Conservation (phyloP, 1,139 yeast species). For the Lodderomyces jiufengensis region DNA sequence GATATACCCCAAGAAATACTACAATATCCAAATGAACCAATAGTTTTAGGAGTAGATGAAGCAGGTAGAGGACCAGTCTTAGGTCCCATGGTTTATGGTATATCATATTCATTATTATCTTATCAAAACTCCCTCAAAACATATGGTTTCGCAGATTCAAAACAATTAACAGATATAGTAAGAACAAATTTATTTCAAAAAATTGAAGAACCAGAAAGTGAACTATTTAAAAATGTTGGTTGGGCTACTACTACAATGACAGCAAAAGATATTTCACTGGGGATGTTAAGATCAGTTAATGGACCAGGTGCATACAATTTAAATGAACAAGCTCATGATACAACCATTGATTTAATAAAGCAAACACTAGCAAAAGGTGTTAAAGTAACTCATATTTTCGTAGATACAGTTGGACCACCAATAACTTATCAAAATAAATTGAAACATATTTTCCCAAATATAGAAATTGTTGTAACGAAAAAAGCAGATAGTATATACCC, state of each 20-base stretch:
- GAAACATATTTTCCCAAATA: slow-evolving; percentile 60
- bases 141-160: slow-evolving; percentile 90
- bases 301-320: slow-evolving; percentile 67
- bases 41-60: slow-evolving; percentile 87
- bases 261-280: slow-evolving; percentile 81
- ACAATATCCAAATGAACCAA: slow-evolving; percentile 19
- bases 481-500: slow-evolving; percentile 96
- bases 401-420: slow-evolving; percentile 98
- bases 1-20: slow-evolving; percentile 24
- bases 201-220: slow-evolving; percentile 46
- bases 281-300: slow-evolving; percentile 66
- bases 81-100: slow-evolving; percentile 96
- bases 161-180: slow-evolving; percentile 70
- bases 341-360: slow-evolving; percentile 76
- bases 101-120: slow-evolving; percentile 65
- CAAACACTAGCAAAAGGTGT: slow-evolving; percentile 58
- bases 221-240: slow-evolving; percentile 61
- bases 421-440: slow-evolving; percentile 74
- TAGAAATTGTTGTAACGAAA: slow-evolving; percentile 82
- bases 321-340: slow-evolving; percentile 94
- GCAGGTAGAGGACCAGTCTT: slow-evolving; percentile 98
- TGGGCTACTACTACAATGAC: slow-evolving; percentile 87
- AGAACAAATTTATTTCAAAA: slow-evolving; percentile 59
- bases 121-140: slow-evolving; percentile 48
- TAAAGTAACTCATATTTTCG: slow-evolving; percentile 65